Conservation (phyloP, 1,139 yeast species). For the Petasospora fabianii region DNA sequence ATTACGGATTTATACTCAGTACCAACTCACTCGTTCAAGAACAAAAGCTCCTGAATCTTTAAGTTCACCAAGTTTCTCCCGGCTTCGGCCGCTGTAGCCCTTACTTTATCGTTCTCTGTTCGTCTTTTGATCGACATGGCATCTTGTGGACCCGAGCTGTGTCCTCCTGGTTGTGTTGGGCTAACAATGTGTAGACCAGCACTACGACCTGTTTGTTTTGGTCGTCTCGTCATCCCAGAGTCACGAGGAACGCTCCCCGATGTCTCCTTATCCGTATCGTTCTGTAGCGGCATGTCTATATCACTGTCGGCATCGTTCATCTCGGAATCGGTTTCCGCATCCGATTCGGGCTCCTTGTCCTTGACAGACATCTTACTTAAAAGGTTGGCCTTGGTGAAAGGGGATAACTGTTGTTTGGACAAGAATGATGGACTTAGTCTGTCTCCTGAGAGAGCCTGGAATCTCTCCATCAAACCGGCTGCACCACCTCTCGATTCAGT, state of each 20-base stretch:
- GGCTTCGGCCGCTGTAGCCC: slow-evolving; percentile 21
- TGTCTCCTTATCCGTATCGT: neutral
- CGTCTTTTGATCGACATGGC: slow-evolving; percentile 4
- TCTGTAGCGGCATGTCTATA: slow-evolving; percentile 21
- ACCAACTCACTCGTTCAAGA: slow-evolving; percentile 26
- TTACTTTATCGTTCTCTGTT: slow-evolving; percentile 7
- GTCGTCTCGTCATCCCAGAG: neutral
- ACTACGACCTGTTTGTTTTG: neutral
- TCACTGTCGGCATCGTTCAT: slow-evolving; percentile 25
- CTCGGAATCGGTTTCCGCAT: slow-evolving; percentile 25
- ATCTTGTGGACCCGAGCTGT: neutral
- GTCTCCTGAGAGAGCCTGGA: slow-evolving; percentile 2
- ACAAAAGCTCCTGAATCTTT: slow-evolving; percentile 30
- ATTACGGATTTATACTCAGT: too few species aligned
- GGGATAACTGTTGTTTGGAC: slow-evolving; percentile 17
- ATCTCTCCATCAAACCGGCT: slow-evolving; percentile 2
- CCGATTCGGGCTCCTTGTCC: slow-evolving; percentile 4
- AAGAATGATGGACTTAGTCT: slow-evolving; percentile 3
- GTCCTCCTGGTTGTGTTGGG: slow-evolving; percentile 4
- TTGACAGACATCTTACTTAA: slow-evolving; percentile 13
- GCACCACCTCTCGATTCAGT: neutral
- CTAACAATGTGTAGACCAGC: neutral
- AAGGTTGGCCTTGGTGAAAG: slow-evolving; percentile 23
- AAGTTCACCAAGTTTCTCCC: slow-evolving; percentile 28
- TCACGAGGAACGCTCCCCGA: too few species aligned